Percentiles rank a stretch among this genome's conserved stretches.
phyloP scores from a whole-genome alignment of 108 stramenopile species.

The Cyclostephanos tholiformis region DNA sequence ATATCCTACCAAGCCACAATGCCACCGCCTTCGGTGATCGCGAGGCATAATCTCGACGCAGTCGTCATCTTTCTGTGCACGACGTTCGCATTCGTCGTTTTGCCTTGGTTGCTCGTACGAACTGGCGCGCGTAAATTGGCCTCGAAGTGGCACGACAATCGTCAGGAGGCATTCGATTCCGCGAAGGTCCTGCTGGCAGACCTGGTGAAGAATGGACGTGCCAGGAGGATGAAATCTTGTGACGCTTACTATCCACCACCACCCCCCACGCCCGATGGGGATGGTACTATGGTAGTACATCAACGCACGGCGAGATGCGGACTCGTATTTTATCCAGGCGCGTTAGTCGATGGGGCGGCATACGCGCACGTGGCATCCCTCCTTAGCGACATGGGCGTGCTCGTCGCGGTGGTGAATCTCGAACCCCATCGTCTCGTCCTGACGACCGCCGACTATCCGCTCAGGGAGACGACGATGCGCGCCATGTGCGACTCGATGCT shows the following conservation, averaged over 20 bases:
- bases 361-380: conserved; percentile 60
- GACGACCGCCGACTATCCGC: conserved; percentile 18
- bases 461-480: conserved; percentile 37
- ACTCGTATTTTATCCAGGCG: conserved; percentile 65
- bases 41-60: neutral
- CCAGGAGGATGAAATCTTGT: conserved; percentile 49
- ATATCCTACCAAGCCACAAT: no score
- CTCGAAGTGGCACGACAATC: conserved; percentile 22
- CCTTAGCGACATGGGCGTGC: conserved; percentile 59
- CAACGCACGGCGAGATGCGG: conserved; percentile 37
- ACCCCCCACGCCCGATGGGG: neutral
- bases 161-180: conserved; percentile 52
- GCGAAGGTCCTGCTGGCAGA: conserved; percentile 48
- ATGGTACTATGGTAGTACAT: neutral
- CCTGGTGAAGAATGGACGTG: conserved; percentile 36
- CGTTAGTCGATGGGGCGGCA: conserved; percentile 63
- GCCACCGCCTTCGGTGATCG: neutral
- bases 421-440: conserved; percentile 41
- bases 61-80: conserved; percentile 9
- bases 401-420: conserved; percentile 55
- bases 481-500: conserved; percentile 42
- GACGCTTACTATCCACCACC: conserved; percentile 64
- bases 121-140: conserved; percentile 13
- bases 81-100: conserved; percentile 5
- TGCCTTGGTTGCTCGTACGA: conserved; percentile 32